Conservation (phyloP, 257 asterid species). For the Solanum pennellii region DNA sequence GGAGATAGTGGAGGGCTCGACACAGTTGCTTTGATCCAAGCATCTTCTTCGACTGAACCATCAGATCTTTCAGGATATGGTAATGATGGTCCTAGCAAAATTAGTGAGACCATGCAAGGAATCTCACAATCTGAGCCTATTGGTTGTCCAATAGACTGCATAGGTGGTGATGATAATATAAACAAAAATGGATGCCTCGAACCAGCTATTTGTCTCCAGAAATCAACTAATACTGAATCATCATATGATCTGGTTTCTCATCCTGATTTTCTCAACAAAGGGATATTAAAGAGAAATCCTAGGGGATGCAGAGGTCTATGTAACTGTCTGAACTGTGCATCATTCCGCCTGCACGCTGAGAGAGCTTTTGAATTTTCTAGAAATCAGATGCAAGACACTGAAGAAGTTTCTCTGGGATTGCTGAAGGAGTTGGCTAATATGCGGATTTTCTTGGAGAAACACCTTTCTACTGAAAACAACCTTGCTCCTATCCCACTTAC, state of each 20-base stretch:
- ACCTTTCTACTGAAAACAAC: constrained; percentile 11
- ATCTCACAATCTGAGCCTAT: background rate
- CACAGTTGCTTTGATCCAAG: background rate
- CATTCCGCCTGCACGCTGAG: constrained; percentile 82
- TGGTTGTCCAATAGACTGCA: background rate
- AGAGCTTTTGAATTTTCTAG: constrained; percentile 71
- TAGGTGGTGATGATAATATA: background rate
- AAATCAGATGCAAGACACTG: constrained; percentile 75
- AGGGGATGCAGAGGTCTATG: constrained; percentile 83
- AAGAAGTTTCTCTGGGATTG: constrained; percentile 54
- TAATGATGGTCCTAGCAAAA: background rate
- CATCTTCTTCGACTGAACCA: background rate
- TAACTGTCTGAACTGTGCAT: constrained; percentile 66
- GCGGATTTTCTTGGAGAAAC: constrained; percentile 44
- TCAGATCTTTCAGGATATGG: background rate
- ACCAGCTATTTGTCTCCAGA: constrained; percentile 7
- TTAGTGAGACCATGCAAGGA: background rate
- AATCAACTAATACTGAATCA: background rate
- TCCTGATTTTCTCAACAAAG: constrained; percentile 19
- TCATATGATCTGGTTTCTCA: constrained; percentile 4
- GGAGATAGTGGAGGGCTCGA: background rate
- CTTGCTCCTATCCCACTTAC: constrained; percentile 12
- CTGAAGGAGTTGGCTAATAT: constrained; percentile 49
- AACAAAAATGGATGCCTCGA: background rate
- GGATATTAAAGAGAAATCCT: constrained; percentile 65